phyloP scores from a whole-genome alignment of 176 grass and related monocot genomes.

The Oryza officinalis region DNA sequence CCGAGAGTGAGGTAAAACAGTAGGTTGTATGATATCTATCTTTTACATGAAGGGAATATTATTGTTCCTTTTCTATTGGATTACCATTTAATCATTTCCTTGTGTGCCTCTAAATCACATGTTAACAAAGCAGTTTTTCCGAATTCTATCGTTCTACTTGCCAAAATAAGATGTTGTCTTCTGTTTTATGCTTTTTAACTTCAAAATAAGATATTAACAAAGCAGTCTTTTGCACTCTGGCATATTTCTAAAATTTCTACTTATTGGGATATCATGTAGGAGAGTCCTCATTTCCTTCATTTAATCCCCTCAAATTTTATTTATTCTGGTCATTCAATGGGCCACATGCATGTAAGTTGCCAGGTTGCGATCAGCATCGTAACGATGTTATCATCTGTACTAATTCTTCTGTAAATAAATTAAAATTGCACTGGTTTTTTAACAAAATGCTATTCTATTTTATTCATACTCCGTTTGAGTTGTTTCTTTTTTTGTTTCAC shows the following conservation, averaged over 20 bases:
- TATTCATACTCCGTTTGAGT: background rate
- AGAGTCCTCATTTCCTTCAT: background rate
- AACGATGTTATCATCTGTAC: background rate
- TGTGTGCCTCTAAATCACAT: conserved; percentile 9
- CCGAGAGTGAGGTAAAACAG: conserved; percentile 62
- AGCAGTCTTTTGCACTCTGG: background rate
- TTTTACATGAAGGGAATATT: background rate
- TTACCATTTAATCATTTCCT: background rate
- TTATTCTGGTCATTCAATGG: background rate
- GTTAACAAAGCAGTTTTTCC: background rate
- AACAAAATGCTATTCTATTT: background rate
- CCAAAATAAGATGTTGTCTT: background rate
- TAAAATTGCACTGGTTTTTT: background rate
- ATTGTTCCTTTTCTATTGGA: background rate
- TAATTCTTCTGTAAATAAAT: background rate
- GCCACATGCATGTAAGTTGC: background rate
- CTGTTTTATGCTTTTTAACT: conserved; percentile 25
- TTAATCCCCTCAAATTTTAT: background rate
- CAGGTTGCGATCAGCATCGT: background rate
- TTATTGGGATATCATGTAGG: background rate
- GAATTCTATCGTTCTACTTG: background rate
- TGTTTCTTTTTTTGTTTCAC: background rate
- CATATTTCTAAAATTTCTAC: background rate
- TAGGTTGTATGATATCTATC: background rate
- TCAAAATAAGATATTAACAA: too few relatives aligned